Evolutionary conservation across 2,329 filamentous ascomycete genomes (phyloP).

Genomic region (Diplodia seriata): DNA sequence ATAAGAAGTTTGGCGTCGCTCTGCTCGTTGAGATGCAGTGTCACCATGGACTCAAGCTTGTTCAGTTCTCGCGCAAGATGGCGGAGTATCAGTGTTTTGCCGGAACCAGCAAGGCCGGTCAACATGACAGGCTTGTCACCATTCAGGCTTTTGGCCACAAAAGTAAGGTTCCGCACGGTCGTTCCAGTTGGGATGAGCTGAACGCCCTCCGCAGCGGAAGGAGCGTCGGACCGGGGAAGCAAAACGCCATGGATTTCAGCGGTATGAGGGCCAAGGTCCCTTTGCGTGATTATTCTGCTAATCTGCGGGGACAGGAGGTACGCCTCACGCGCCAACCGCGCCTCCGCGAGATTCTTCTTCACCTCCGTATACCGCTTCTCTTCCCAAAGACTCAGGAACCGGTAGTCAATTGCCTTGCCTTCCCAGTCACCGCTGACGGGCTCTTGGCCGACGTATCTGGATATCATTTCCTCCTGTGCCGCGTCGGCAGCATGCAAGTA

Average conservation of each 20-base stretch:
- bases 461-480: constrained; percentile 75
- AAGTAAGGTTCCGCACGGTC: constrained; percentile 73
- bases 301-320: not conserved
- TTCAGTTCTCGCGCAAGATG: constrained; percentile 82
- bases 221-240: constrained; percentile 43
- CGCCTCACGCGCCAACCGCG: not conserved
- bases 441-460: constrained; percentile 68
- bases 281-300: constrained; percentile 21
- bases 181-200: constrained; percentile 70
- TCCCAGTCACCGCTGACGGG: constrained; percentile 76
- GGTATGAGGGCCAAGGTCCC: constrained; percentile 24
- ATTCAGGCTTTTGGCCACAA: constrained; percentile 72
- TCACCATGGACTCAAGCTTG: constrained; percentile 83
- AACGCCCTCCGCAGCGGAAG: not conserved
- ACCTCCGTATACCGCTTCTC: constrained; percentile 59
- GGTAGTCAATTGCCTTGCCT: constrained; percentile 76
- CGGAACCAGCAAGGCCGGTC: constrained; percentile 81
- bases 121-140: constrained; percentile 76
- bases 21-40: constrained; percentile 95
- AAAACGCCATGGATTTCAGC: constrained; percentile 47
- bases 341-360: constrained; percentile 35
- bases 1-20: constrained; percentile 97
- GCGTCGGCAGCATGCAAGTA: constrained; percentile 81
- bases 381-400: constrained; percentile 72
- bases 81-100: constrained; percentile 86